A percentile compares a stretch with the other conserved stretches of the same genome.
Evolutionary conservation across 2,329 filamentous ascomycete species (phyloP).

Genomic region (Endoconidiophora polonica): DNA sequence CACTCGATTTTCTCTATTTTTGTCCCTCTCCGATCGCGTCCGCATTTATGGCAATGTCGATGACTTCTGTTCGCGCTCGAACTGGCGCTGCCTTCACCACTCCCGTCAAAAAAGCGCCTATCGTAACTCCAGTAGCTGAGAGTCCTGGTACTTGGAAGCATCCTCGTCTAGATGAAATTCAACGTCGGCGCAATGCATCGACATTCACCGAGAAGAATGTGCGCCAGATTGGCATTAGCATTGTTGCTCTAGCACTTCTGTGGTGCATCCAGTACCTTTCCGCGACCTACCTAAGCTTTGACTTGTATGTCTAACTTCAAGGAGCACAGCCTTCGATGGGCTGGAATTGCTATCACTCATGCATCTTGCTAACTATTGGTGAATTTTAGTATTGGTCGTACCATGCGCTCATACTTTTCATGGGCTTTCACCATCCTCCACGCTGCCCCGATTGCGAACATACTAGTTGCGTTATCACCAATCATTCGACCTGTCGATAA

Average conservation of each 20-base stretch:
- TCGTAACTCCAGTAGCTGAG: slow-evolving; percentile 24
- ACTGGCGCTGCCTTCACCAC: slow-evolving; percentile 15
- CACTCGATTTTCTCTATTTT: not conserved
- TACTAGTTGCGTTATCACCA: slow-evolving; percentile 52
- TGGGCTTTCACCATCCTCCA: slow-evolving; percentile 34
- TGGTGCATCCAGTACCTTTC: slow-evolving; percentile 22
- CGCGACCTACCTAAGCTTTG: slow-evolving; percentile 22
- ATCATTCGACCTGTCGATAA: slow-evolving; percentile 56
- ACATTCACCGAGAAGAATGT: slow-evolving; percentile 68
- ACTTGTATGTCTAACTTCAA: slow-evolving; percentile 22
- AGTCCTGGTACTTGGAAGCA: slow-evolving; percentile 79
- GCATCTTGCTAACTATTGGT: not conserved
- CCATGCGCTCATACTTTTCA: slow-evolving; percentile 10
- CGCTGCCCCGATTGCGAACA: slow-evolving; percentile 50
- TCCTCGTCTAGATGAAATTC: slow-evolving; percentile 75
- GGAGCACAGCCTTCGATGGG: not conserved
- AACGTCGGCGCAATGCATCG: slow-evolving; percentile 58
- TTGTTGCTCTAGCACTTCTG: slow-evolving; percentile 27
- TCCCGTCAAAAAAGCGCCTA: slow-evolving; percentile 27
- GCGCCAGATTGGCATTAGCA: slow-evolving; percentile 51
- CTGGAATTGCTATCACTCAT: slow-evolving; percentile 19
- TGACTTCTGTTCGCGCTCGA: slow-evolving; percentile 1
- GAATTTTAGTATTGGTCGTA: slow-evolving; percentile 6
- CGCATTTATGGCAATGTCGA: not conserved
- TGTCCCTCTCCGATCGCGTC: not conserved